These are phyloP conservation scores for Cordyceps tenuipes DNA, from an alignment of 2,329 filamentous ascomycete genomes.

Conservation along the genomic window DNA sequence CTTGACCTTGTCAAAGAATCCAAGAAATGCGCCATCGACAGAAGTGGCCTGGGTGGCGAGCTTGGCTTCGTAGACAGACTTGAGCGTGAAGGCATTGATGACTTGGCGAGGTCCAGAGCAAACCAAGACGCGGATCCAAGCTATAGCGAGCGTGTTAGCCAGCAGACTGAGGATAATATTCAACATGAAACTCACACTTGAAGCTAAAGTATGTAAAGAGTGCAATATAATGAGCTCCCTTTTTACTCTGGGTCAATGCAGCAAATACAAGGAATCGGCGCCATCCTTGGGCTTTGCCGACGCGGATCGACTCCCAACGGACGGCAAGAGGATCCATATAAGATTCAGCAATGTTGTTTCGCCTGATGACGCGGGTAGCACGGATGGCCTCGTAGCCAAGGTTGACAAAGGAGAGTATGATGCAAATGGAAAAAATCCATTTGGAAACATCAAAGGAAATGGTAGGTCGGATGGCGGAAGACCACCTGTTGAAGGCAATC, in stretches of 20 bases:
- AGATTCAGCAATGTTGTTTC: conserved; percentile 80
- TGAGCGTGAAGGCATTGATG: conserved; percentile 82
- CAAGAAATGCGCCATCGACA: conserved; percentile 56
- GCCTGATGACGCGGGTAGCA: conserved; percentile 70
- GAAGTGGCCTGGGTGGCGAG: conserved; percentile 46
- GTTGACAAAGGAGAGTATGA: conserved; percentile 82
- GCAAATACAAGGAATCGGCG: conserved; percentile 88
- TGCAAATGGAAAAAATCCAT: conserved; percentile 92
- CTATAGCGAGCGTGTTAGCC: conserved; percentile 31
- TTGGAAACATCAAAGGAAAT: conserved; percentile 73
- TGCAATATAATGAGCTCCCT: conserved; percentile 82
- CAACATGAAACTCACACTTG: conserved; percentile 40
- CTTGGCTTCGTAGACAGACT: conserved; percentile 70
- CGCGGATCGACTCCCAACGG: conserved; percentile 72
- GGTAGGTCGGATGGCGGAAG: conserved; percentile 68
- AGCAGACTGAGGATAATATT: not conserved
- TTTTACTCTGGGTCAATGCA: conserved; percentile 82
- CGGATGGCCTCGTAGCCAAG: conserved; percentile 71
- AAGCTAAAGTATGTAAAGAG: conserved; percentile 83
- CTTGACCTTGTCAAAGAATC: conserved; percentile 78
- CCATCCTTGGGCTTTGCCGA: conserved; percentile 69
- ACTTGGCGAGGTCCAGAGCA: conserved; percentile 89
- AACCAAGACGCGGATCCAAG: conserved; percentile 80
- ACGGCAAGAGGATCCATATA: conserved; percentile 85
- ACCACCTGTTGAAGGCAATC: conserved; percentile 82